Conservation (phyloP, 1,139 yeast genomes). For the Pichia sp. region DNA sequence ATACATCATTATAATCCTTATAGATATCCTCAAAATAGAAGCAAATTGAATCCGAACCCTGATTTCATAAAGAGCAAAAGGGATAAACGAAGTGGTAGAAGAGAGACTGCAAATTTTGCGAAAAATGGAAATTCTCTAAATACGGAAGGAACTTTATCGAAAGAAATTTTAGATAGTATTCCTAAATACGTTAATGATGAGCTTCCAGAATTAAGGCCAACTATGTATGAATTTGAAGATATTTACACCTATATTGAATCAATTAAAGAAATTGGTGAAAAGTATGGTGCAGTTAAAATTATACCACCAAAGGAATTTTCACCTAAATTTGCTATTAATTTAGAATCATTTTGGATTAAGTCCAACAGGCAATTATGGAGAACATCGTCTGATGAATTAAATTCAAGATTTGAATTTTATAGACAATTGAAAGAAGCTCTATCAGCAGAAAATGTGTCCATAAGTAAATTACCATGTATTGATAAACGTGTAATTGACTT, state of each 20-base stretch:
- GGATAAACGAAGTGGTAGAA: background rate
- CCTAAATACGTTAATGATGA: slow-evolving; percentile 1
- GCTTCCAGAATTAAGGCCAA: slow-evolving; percentile 28
- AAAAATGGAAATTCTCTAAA: too few species aligned
- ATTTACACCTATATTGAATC: slow-evolving; percentile 48
- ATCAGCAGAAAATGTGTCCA: slow-evolving; percentile 15
- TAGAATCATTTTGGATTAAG: slow-evolving; percentile 51
- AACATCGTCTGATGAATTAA: slow-evolving; percentile 30
- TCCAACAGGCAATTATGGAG: slow-evolving; percentile 48
- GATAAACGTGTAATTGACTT: slow-evolving; percentile 54
- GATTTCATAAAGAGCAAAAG: slow-evolving; percentile 23
- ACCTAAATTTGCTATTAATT: slow-evolving; percentile 37
- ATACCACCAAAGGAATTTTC: slow-evolving; percentile 44
- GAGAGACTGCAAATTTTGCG: too few species aligned
- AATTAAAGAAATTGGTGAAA: slow-evolving; percentile 39
- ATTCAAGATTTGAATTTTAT: slow-evolving; percentile 32
- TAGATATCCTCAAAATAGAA: slow-evolving; percentile 38
- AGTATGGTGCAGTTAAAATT: slow-evolving; percentile 70
- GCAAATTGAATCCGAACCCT: slow-evolving; percentile 37
- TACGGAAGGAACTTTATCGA: too few species aligned
- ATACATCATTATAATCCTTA: slow-evolving; percentile 39
- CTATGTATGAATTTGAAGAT: slow-evolving; percentile 24
- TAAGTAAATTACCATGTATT: slow-evolving; percentile 42
- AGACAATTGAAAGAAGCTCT: slow-evolving; percentile 32
- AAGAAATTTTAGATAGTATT: too few species aligned